Conservation (phyloP, 495 filamentous ascomycete genomes). For the Aspergillus ostianus region DNA sequence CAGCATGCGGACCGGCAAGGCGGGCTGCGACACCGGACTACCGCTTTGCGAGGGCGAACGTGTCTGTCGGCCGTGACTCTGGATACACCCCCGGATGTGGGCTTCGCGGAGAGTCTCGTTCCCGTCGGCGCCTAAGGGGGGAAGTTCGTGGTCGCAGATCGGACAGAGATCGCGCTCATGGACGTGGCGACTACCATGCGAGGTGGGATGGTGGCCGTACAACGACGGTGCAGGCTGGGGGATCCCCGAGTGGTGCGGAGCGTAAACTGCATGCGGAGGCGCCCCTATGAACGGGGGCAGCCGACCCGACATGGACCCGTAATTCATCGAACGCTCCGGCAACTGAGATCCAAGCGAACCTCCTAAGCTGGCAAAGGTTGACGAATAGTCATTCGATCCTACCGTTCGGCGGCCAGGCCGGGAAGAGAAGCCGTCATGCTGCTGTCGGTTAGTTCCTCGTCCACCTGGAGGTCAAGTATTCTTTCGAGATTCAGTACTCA, state of each 20-base stretch:
- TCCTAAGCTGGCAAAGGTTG: conserved; percentile 15
- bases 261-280: conserved; percentile 23
- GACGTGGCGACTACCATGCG: conserved; percentile 31
- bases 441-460: conserved; percentile 3
- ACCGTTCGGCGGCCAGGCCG: conserved; percentile 23
- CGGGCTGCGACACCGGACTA: conserved; percentile 23
- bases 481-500: conserved; percentile 7
- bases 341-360: conserved; percentile 11
- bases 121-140: conserved; percentile 58
- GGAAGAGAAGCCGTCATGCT: conserved; percentile 17
- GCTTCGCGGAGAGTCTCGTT: conserved; percentile 64
- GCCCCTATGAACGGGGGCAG: background rate
- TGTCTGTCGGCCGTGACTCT: conserved; percentile 27
- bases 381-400: conserved; percentile 24
- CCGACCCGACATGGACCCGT: conserved; percentile 17
- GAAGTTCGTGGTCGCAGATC: conserved; percentile 76
- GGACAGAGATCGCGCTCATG: conserved; percentile 89
- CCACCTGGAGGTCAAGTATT: background rate
- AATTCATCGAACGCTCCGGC: conserved; percentile 29
- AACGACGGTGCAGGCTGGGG: background rate
- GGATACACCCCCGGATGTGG: conserved; percentile 78
- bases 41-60: conserved; percentile 20
- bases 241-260: background rate
- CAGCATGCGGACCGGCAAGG: conserved; percentile 50
- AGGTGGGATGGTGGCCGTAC: background rate